phyloP scores from a whole-genome alignment of 164 flowering plant genomes.

The Platanus orientalis region DNA sequence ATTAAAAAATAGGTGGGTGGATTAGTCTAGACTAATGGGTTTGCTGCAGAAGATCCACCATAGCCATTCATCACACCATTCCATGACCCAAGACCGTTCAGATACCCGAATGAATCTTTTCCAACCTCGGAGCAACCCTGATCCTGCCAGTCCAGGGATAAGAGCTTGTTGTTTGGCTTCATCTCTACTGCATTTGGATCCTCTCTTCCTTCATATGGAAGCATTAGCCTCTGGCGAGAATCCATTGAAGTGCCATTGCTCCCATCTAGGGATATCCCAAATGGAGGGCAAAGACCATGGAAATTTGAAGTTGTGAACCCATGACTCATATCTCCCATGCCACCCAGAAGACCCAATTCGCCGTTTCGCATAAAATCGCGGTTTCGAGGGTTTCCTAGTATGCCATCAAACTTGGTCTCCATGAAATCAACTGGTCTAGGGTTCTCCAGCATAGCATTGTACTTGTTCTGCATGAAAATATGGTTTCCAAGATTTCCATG shows the following conservation, averaged over 20 bases:
- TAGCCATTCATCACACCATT: conserved; percentile 37
- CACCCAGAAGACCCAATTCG: conserved; percentile 33
- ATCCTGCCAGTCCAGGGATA: conserved; percentile 69
- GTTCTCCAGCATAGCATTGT: conserved; percentile 25
- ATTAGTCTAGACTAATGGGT: conserved; percentile 29
- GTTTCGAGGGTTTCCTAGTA: conserved; percentile 30
- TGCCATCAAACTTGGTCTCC: conserved; percentile 36
- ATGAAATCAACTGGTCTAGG: conserved; percentile 41
- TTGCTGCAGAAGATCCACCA: conserved; percentile 51
- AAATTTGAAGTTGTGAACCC: conserved; percentile 25
- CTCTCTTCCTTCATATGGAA: conserved; percentile 24
- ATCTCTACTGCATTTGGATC: conserved; percentile 18
- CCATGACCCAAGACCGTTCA: conserved; percentile 49
- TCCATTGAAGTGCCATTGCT: conserved; percentile 6
- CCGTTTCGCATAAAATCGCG: conserved; percentile 39
- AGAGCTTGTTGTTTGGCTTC: conserved; percentile 51
- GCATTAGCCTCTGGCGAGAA: conserved; percentile 21
- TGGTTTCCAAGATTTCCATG: conserved; percentile 12
- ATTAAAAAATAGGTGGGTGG: neutral
- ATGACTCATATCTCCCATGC: conserved; percentile 21
- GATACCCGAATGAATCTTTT: conserved; percentile 37
- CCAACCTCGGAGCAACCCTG: conserved; percentile 45
- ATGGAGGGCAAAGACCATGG: conserved; percentile 32
- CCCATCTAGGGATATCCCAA: conserved; percentile 21
- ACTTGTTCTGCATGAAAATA: conserved; percentile 28